Evolutionary conservation across 2,329 filamentous ascomycete genomes (phyloP), one percentile per base, ranked within the genome.

Genomic region (Lachnellula cervina): DNA sequence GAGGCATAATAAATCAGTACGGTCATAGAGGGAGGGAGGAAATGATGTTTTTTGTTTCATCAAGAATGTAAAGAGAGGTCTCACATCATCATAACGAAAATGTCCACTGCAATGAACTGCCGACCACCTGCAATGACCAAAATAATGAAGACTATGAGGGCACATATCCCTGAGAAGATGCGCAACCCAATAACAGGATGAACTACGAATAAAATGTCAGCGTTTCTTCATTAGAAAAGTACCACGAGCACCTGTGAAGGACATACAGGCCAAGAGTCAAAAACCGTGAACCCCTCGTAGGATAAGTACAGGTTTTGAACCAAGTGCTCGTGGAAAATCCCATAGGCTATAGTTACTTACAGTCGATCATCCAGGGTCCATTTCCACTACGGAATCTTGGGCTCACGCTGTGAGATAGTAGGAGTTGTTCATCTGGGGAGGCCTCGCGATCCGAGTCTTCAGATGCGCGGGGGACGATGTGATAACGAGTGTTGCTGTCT

Each of bases 401-500:
- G 21, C 17, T 5, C 5, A 21, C 21, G 21, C 23, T 38, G 11
- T 32, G 34, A 32, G 43, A 52, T 21, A 32, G 28, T 43, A 37
- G 21, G 14, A 37, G 37, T 23, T 50, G 42, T 25, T 48, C 13
- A 28, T 48, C 37, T 16, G 48, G 48, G 14, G 43, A 51, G 2
- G 48, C 21, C 5, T 54, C 55, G 2, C 28, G 37, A 25, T 57
- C 48, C n/a, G 43, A 52, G n/a, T 58, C 55, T 19, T 54, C 49
- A 13, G 51, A 58, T 19, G 23, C 34, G 17, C 51, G 51, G 25
- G 48, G 42, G 16, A 44, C 48, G 14, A 49, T 8, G 37, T 54
- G 55, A 44, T 58, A 54, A 44, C 43, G 55, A 37, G 21, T 28
- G 19, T 14, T 46, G 81, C 0, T 78, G 89, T 76, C 35, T 32